Evolutionary conservation across 495 filamentous ascomycete species (phyloP), one percentile per base, ranked within the genome.

Genomic region (Penicillium bovifimosum): DNA sequence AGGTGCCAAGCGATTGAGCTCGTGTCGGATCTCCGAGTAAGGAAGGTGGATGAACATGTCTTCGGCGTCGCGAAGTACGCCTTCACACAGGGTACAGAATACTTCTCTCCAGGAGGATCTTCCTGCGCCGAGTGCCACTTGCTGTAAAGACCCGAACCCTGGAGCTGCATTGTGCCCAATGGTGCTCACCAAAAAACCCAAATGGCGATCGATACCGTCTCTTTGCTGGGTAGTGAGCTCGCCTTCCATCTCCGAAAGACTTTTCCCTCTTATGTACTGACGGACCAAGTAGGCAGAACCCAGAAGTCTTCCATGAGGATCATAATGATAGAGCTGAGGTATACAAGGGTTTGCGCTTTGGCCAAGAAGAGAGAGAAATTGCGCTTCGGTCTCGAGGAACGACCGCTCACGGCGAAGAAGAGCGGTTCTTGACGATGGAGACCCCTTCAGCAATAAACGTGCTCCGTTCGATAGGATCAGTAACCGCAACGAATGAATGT

Each of bases 1-100:
- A 32, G 67, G 61, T 8, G 72, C 74, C 42, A 80, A 67, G 29
- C 72, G 65, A 53, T 52, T 57, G 8, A 81, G 57, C 33, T 81
- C 73, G 24, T 76, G 69, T 32, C 86, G 76, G 41, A 90, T 79
- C 47, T 76, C 67, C 13, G 76, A 73, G 59, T 89, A 90, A 1
- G 86, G 85, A 11, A 90, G 63, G 43, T 78, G 73, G 44, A 90
- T 76, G 29, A 83, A 74, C 67, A 82, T 81, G 49, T 89, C 86
- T 58, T 90, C 86, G 11, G 77, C 82, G 58, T 90, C 86, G 16
- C 82, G 80, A 24, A 90, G 69, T 11, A 81, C 66, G 4, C 76
- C 67, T 55, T 89, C 86, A 10, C 87, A 71, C 35, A 90, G 69
- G 2, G 63, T 55, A 20, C 74, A 64, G 54, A 89, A 88, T 1